Evolutionary conservation across 2,329 filamentous ascomycete genomes (phyloP), one percentile per base, ranked within the genome.

Genomic region (Fusarium sublunatum): DNA sequence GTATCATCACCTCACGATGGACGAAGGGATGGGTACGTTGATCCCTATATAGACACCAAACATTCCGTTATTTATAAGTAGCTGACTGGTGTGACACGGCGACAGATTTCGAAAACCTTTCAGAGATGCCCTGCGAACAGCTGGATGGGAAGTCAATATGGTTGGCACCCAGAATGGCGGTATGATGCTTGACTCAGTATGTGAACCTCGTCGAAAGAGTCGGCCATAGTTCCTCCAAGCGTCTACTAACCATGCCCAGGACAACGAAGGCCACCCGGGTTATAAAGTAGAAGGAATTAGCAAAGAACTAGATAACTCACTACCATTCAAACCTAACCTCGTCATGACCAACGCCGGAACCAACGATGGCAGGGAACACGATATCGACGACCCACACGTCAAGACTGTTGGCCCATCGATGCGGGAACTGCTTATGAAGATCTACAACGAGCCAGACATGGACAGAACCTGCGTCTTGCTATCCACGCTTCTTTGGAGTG

Each of bases 301-400:
- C 10, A 26, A 41, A 10, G 39, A 42, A 19, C 29, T 44, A 2
- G 13, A 46, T 19, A 45, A 38, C 5, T 53, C 40, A 3, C 25
- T 49, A 11, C 24, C 24, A 5, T 51, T 26, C 40, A 48, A 48
- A 29, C 64, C 69, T 15, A 71, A 70, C 35, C 44, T 71, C 11
- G 59, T 70, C 7, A 48, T 70, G 29, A 61, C 70, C 48, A 64
- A 71, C 22, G 60, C 51, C 12, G 69, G 68, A 9, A 71, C 69
- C 26, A 70, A 71, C 41, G 62, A 71, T 45, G 56, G 48, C 13
- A 32, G 41, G 26, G 28, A 53, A 13, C 24, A 45, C n/a, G 35
- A 53, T 7, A 19, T 46, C 6, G 13, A 42, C 13, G 32, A 46
- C 31, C 19, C 41, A 3, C 40, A 58, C 11, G 32, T 57, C 22